A percentile compares a stretch with the other conserved stretches of the same genome.
These are phyloP conservation scores for Rosa chinensis DNA, from an alignment of 306 rosid genomes.

Conservation along the genomic window DNA sequence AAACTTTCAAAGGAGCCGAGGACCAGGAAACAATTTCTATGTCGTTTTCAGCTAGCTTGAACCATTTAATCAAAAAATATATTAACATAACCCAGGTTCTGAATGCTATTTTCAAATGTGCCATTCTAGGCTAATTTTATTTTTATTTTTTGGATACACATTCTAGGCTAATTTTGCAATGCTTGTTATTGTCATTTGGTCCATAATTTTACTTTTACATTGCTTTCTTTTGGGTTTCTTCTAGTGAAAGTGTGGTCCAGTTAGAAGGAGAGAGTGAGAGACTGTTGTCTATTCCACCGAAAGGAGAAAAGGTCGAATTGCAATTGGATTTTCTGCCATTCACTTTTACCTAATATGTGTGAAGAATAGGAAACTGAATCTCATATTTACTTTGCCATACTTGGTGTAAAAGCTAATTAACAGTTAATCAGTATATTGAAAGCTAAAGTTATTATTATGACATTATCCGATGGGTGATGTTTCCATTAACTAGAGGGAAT, in stretches of 20 bases:
- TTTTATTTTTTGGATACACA: too few relatives aligned
- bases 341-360: not conserved
- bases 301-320: not conserved
- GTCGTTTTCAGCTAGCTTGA: slow-evolving; percentile 1
- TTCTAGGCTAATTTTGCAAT: not conserved
- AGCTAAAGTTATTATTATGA: not conserved
- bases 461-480: not conserved
- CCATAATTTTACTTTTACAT: not conserved
- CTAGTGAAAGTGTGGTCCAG: not conserved
- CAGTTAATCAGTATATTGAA: not conserved
- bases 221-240: not conserved
- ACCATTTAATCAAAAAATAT: not conserved
- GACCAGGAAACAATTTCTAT: not conserved
- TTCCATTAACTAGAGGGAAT: not conserved
- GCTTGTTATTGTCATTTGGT: not conserved
- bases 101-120: not conserved
- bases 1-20: not conserved
- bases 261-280: not conserved
- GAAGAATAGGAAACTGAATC: not conserved
- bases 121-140: not conserved
- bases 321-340: not conserved
- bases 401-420: slow-evolving; percentile 6
- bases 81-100: not conserved
- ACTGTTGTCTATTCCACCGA: not conserved
- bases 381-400: not conserved